These are phyloP conservation scores for Breviolum minutum DNA, from an alignment of 73 alveolate species.

Conservation along the genomic window DNA sequence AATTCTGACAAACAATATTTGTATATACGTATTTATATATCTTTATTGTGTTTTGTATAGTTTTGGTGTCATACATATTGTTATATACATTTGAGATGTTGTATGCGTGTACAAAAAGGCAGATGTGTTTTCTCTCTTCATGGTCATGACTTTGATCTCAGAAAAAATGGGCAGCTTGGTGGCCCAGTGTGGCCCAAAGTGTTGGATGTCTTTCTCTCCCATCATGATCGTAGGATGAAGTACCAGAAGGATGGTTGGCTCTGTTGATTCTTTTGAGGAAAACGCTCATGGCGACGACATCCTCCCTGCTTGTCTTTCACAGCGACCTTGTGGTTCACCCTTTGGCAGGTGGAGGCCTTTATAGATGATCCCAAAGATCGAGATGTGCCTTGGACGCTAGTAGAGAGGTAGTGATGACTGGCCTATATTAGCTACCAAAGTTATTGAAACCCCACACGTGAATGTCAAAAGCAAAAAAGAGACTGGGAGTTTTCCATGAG, in stretches of 20 bases:
- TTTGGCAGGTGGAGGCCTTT: slow-evolving; percentile 29
- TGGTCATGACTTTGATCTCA: not conserved
- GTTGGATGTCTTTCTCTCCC: not conserved
- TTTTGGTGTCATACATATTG: no score
- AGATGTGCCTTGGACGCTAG: slow-evolving; percentile 9
- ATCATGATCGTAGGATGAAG: no score
- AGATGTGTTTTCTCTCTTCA: no score
- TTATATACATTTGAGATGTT: no score
- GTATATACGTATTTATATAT: no score
- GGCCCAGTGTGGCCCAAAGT: not conserved
- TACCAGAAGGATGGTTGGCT: not conserved
- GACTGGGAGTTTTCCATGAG: no score
- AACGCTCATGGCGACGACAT: not conserved
- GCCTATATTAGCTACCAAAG: no score
- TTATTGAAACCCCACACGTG: no score
- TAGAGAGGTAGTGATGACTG: no score
- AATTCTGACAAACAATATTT: not conserved
- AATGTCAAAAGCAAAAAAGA: no score
- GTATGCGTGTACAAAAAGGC: no score
- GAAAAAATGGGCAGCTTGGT: not conserved
- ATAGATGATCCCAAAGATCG: slow-evolving; percentile 22
- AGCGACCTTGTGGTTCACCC: not conserved
- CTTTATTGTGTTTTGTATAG: no score
- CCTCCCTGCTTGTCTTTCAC: not conserved
- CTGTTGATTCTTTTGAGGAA: not conserved